Conservation (phyloP, 1,139 yeast species). For the Nakaseomyces bracarensis region DNA sequence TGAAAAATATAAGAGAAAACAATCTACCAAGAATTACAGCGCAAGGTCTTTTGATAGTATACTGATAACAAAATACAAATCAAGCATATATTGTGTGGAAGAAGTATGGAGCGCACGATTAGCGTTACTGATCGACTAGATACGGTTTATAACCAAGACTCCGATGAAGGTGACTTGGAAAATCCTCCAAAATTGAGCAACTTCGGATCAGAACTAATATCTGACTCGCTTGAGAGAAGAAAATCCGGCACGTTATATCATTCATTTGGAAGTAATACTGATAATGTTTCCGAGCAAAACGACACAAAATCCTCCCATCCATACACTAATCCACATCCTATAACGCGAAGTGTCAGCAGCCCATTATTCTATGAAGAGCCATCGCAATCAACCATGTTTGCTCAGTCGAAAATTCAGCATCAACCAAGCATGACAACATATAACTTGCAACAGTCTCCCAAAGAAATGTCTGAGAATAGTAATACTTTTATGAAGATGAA, state of each 20-base stretch:
- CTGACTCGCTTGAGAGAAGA: slow-evolving; percentile 13
- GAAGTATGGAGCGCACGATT: neutral
- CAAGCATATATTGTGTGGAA: too few species aligned
- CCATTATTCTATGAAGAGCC: slow-evolving; percentile 2
- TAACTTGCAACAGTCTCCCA: slow-evolving; percentile 5
- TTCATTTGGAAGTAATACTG: neutral
- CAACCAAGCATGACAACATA: slow-evolving; percentile 24
- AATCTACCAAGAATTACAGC: too few species aligned
- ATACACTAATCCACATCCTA: slow-evolving; percentile 4
- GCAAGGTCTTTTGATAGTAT: too few species aligned
- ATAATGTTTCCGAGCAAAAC: neutral
- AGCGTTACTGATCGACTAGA: slow-evolving; percentile 1
- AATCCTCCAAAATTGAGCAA: slow-evolving; percentile 29
- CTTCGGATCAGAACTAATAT: slow-evolving; percentile 28
- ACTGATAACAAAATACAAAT: too few species aligned
- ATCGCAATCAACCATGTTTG: slow-evolving; percentile 18
- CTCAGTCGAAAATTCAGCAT: slow-evolving; percentile 9
- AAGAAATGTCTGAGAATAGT: neutral
- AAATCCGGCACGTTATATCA: neutral
- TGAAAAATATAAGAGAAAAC: too few species aligned
- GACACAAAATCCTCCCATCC: neutral
- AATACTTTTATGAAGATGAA: slow-evolving; percentile 13
- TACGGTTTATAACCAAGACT: slow-evolving; percentile 8
- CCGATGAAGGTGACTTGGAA: slow-evolving; percentile 25
- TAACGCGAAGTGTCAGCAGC: slow-evolving; percentile 7